Evolutionary conservation across 1,139 yeast genomes (phyloP), one percentile per base, ranked within the genome.

Genomic region (Yamadazyma songkhlaensis): DNA sequence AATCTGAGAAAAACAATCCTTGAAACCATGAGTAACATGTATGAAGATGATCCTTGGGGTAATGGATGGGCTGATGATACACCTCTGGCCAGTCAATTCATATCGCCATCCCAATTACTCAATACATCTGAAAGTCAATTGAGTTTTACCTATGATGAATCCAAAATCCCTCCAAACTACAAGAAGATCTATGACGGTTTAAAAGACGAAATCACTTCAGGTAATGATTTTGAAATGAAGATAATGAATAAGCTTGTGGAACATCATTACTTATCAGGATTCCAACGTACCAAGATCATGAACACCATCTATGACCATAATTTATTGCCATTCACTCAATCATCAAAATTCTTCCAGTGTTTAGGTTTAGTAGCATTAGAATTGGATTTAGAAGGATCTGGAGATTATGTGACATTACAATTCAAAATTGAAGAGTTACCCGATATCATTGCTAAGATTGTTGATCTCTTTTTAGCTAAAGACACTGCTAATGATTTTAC

Each of bases 341-440:
- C 57, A 11, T 47, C 50, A 28, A 64, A 63, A 38, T 64, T 70
- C 37, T 55, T 52, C 36, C 67, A 64, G 42, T 53, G 63, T 25
- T 47, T 68, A 29, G 77, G 75, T 5, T 56, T 71, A 35, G 49
- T 70, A 22, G 64, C 71, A 1, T 58, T 71, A 43, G 77, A 71
- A 46, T 51, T 70, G 17, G 69, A 64, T 24, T 51, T 53, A 6
- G 58, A 70, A 2, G 76, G 75, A 0, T 43, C 67, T 0, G 76
- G 74, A 0, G 75, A 70, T 48, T 70, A 48, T 43, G 74, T 69
- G 6, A 64, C 75, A 7, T 51, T 71, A 24, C 73, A 65, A 46
- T 67, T 69, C 49, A 54, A 59, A 39, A 49, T 57, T 40, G 51
- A 49, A 24, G 58, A 54, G 32, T 61, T 71, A 33, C 76, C 76